These are phyloP conservation scores for Coriaria nepalensis DNA, from an alignment of 306 rosid genomes.

Conservation along the genomic window DNA sequence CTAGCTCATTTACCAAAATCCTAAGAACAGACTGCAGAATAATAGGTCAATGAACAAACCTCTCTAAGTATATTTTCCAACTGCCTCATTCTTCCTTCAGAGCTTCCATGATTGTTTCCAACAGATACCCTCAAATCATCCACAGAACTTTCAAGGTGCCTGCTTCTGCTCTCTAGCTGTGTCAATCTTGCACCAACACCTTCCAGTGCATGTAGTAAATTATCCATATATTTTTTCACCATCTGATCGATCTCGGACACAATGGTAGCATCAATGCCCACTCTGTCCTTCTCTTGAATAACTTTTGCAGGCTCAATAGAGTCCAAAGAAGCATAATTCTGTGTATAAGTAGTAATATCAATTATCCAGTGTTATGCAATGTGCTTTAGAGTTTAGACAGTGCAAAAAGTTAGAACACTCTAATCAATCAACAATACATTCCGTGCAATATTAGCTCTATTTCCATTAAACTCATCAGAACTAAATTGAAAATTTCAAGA, in stretches of 20 bases:
- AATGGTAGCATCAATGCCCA: background rate
- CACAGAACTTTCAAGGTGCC: conserved; percentile 57
- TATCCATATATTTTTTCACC: background rate
- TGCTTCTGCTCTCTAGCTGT: conserved; percentile 66
- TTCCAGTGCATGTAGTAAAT: conserved; percentile 42
- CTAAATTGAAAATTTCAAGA: too few species aligned
- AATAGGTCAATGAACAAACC: conserved; percentile 23
- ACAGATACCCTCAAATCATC: conserved; percentile 67
- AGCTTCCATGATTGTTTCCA: conserved; percentile 61
- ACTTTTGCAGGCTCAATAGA: conserved; percentile 52
- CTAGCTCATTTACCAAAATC: too few species aligned
- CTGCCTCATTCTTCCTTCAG: conserved; percentile 74
- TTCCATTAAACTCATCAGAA: too few species aligned
- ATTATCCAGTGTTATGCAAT: conserved; percentile 1
- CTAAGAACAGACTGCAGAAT: background rate
- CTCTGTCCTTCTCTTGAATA: conserved; percentile 32
- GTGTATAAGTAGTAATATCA: conserved; percentile 13
- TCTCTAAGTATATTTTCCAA: conserved; percentile 73
- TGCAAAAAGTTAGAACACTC: background rate
- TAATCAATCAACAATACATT: too few species aligned
- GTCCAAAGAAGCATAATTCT: conserved; percentile 64
- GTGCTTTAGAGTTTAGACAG: background rate
- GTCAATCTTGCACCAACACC: conserved; percentile 70
- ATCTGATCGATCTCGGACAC: background rate
- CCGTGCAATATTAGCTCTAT: too few species aligned